Conservation (phyloP, 169 alveolate species). For the Plasmodium relictum region DNA sequence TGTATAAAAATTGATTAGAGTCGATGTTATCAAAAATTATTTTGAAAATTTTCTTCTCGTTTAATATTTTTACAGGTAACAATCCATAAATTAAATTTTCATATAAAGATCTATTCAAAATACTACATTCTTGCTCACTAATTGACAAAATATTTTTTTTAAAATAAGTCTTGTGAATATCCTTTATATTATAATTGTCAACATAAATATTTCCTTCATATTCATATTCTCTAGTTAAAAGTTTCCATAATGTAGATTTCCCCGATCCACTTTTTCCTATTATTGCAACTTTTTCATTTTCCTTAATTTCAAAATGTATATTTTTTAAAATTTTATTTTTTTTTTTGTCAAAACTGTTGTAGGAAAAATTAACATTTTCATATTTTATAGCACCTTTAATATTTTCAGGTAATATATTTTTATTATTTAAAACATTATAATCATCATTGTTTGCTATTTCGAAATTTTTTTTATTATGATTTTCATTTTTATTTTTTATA, state of each 20-base stretch:
- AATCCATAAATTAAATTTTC: conserved; percentile 49
- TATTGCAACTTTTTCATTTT: conserved; percentile 84
- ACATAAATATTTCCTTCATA: conserved; percentile 57
- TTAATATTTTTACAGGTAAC: neutral
- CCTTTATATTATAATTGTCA: conserved; percentile 31
- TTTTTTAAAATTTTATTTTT: conserved; percentile 82
- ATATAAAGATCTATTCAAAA: conserved; percentile 53
- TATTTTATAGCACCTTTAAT: conserved; percentile 33
- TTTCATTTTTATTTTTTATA: neutral
- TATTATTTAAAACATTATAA: neutral
- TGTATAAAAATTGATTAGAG: neutral
- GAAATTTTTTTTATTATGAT: neutral
- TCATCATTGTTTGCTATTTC: neutral
- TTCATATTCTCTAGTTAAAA: conserved; percentile 34
- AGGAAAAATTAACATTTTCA: conserved; percentile 36
- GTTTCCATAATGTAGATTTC: conserved; percentile 82
- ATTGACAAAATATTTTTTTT: conserved; percentile 50
- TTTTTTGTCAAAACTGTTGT: conserved; percentile 12
- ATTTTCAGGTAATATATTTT: neutral
- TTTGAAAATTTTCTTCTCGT: neutral
- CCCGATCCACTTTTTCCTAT: conserved; percentile 87
- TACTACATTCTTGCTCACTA: conserved; percentile 58
- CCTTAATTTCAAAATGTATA: conserved; percentile 75
- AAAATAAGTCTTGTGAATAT: conserved; percentile 25
- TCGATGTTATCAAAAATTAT: neutral